phyloP scores from a whole-genome alignment of 345 rosid species.

The Atalantia buxifolia region DNA sequence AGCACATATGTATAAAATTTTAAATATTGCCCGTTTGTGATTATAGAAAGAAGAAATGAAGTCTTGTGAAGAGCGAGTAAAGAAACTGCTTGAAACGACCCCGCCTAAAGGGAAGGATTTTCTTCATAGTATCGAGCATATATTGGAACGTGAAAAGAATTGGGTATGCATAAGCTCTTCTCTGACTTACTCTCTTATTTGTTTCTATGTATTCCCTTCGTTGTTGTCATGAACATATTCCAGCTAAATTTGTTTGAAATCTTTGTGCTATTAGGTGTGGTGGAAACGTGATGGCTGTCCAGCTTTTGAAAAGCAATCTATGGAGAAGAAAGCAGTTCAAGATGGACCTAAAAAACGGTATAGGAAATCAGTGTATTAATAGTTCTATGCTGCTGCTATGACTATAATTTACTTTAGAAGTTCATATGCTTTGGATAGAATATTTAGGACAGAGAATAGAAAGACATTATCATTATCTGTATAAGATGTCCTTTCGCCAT shows the following conservation, averaged over 20 bases:
- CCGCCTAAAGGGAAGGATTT: constrained; percentile 93
- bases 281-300: constrained; percentile 99
- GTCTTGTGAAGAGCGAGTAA: constrained; percentile 82
- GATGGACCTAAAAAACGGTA: constrained; percentile 82
- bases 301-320: constrained; percentile 88
- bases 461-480: background rate
- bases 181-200: constrained; percentile 1
- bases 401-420: background rate
- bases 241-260: constrained; percentile 11
- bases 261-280: constrained; percentile 62
- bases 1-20: background rate
- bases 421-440: background rate
- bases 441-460: background rate
- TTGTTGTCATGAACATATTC: constrained; percentile 6
- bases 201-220: background rate
- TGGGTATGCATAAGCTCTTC: constrained; percentile 53
- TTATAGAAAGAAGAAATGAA: constrained; percentile 88
- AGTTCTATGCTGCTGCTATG: background rate
- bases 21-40: background rate
- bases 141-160: constrained; percentile 91
- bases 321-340: constrained; percentile 55
- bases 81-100: constrained; percentile 84
- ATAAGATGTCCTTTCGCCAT: background rate
- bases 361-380: constrained; percentile 9
- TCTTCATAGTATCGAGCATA: constrained; percentile 78